These are phyloP conservation scores for Cryptococcus sp. DNA, from an alignment of 1,284 basidiomycete species.

Conservation along the genomic window DNA sequence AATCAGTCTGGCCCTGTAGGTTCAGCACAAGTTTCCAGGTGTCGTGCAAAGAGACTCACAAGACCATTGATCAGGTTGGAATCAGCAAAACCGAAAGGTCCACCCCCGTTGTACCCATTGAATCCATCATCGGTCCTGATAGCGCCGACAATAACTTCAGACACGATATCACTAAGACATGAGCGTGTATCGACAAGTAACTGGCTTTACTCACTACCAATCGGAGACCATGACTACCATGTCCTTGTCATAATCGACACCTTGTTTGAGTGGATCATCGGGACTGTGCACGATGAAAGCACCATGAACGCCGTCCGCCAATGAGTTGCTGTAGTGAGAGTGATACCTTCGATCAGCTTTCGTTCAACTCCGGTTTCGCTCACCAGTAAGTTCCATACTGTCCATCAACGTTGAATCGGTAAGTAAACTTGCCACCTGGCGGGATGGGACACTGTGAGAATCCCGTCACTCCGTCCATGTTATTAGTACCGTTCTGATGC, in stretches of 20 bases:
- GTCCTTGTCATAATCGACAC: conserved; percentile 22
- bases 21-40: too few relatives aligned
- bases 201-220: conserved; percentile 22
- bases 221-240: conserved; percentile 19
- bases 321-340: conserved; percentile 29
- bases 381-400: conserved; percentile 34
- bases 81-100: too few relatives aligned
- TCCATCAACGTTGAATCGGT: conserved; percentile 32
- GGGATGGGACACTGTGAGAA: conserved; percentile 53
- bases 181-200: not conserved
- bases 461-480: conserved; percentile 32
- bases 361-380: too few relatives aligned
- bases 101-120: conserved; percentile 8
- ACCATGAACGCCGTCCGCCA: conserved; percentile 28
- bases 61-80: too few relatives aligned
- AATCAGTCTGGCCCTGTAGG: too few relatives aligned
- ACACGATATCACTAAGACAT: conserved; percentile 21
- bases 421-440: conserved; percentile 51
- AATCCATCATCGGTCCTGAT: conserved; percentile 10
- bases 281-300: conserved; percentile 23
- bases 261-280: conserved; percentile 17
- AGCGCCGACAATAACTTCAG: conserved; percentile 17
- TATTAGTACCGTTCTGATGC: conserved; percentile 19
- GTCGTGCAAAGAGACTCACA: too few relatives aligned
- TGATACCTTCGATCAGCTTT: conserved; percentile 7